Conservation (phyloP, 805 yeast species). For the Ogataea corticis region DNA sequence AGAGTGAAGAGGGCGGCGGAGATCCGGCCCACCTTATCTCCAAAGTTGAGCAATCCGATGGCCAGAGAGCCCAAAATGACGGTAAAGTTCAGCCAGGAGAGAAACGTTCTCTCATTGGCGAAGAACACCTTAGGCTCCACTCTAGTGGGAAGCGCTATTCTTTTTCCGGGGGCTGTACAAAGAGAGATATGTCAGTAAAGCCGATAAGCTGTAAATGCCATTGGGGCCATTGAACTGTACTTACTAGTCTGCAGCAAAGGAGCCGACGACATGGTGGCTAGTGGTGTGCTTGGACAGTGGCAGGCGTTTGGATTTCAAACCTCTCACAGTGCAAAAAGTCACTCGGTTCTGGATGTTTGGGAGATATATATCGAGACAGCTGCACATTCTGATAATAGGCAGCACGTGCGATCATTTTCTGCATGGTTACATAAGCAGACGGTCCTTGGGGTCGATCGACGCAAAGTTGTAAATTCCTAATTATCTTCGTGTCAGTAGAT, state of each 20-base stretch:
- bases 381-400: too few relatives aligned
- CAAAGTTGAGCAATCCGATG: slow-evolving; percentile 92
- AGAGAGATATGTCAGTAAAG: too few relatives aligned
- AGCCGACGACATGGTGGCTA: slow-evolving; percentile 60
- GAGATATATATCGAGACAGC: too few relatives aligned
- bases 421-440: background rate
- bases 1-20: slow-evolving; percentile 93
- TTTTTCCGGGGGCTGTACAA: slow-evolving; percentile 53
- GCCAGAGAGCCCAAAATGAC: slow-evolving; percentile 96
- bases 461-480: too few relatives aligned
- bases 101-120: slow-evolving; percentile 97
- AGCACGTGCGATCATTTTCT: too few relatives aligned
- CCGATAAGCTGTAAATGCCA: too few relatives aligned
- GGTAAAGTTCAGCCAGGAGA: slow-evolving; percentile 99
- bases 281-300: too few relatives aligned
- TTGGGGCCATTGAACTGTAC: slow-evolving; percentile 19
- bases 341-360: too few relatives aligned
- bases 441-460: too few relatives aligned
- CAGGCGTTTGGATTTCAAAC: too few relatives aligned
- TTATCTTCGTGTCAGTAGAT: too few relatives aligned
- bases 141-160: slow-evolving; percentile 96
- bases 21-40: slow-evolving; percentile 89
- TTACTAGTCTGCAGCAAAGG: slow-evolving; percentile 71
- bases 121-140: slow-evolving; percentile 99
- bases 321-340: too few relatives aligned